Conservation (phyloP, 192 early-diverging fungal species). For the Linnemannia schmuckeri region DNA sequence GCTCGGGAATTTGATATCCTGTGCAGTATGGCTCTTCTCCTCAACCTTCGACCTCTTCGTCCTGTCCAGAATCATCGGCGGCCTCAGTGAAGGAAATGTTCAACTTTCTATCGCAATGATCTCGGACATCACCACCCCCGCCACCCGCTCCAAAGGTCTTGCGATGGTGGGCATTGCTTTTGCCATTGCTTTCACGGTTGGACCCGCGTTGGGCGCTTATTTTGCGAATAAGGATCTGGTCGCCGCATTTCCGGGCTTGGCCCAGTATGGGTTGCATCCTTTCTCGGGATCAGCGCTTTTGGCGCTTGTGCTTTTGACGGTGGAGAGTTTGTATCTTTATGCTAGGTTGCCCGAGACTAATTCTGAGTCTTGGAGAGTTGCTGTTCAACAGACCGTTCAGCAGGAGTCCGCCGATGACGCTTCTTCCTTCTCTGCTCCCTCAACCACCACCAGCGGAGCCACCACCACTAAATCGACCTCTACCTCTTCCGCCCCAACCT, state of each 20-base stretch:
- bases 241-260: conserved; percentile 52
- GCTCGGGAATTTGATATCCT: conserved; percentile 92
- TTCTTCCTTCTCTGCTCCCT: neutral
- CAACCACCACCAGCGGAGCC: neutral
- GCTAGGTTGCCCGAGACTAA: conserved; percentile 82
- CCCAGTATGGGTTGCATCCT: conserved; percentile 69
- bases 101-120: conserved; percentile 97
- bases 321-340: conserved; percentile 87
- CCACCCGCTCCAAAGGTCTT: conserved; percentile 83
- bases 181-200: conserved; percentile 94
- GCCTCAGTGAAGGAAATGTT: conserved; percentile 97
- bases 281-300: conserved; percentile 92
- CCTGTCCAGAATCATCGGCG: conserved; percentile 87
- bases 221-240: conserved; percentile 73
- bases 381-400: conserved; percentile 32
- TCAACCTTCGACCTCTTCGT: conserved; percentile 88
- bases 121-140: conserved; percentile 88
- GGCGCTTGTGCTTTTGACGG: conserved; percentile 82
- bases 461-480: neutral
- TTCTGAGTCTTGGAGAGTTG: conserved; percentile 32
- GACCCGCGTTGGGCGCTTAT: conserved; percentile 90
- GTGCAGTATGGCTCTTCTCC: conserved; percentile 92
- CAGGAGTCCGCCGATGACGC: conserved; percentile 19
- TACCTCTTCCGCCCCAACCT: neutral
- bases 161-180: conserved; percentile 98